Conservation (phyloP, 2,329 filamentous ascomycete species). For the Hawksworthiomyces lignivorus region DNA sequence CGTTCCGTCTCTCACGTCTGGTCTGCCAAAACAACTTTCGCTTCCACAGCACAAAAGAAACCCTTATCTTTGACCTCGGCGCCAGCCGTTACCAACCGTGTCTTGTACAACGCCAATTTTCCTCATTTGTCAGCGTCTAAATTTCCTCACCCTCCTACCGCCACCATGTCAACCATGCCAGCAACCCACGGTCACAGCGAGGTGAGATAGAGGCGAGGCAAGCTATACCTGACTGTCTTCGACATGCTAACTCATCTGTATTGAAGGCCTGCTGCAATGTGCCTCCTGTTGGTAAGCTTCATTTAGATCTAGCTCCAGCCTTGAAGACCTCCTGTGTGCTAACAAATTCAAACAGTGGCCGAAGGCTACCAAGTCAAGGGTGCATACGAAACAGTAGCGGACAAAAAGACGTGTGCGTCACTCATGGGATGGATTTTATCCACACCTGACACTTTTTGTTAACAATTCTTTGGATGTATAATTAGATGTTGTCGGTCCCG, state of each 20-base stretch:
- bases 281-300: constrained; percentile 30
- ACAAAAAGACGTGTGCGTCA: constrained; percentile 36
- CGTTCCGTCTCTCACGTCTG: no score
- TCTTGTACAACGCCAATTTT: no score
- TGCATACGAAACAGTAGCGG: constrained; percentile 35
- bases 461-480: background rate
- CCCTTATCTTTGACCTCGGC: no score
- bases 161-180: constrained; percentile 27
- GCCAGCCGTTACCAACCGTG: no score
- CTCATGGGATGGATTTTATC: no score
- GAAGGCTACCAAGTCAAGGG: constrained; percentile 37
- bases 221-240: no score
- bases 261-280: constrained; percentile 33
- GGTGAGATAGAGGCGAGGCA: constrained; percentile 10
- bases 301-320: background rate
- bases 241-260: no score
- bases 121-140: background rate
- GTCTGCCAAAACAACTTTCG: no score
- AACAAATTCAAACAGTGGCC: constrained; percentile 19
- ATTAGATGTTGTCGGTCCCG: constrained; percentile 39
- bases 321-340: background rate
- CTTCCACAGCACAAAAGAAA: no score
- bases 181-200: constrained; percentile 30
- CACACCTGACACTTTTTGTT: background rate
- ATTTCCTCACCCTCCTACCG: constrained; percentile 8